These are phyloP conservation scores for Phytophthora fragariaefolia DNA, from an alignment of 352 stramenopile genomes.

Conservation along the genomic window DNA sequence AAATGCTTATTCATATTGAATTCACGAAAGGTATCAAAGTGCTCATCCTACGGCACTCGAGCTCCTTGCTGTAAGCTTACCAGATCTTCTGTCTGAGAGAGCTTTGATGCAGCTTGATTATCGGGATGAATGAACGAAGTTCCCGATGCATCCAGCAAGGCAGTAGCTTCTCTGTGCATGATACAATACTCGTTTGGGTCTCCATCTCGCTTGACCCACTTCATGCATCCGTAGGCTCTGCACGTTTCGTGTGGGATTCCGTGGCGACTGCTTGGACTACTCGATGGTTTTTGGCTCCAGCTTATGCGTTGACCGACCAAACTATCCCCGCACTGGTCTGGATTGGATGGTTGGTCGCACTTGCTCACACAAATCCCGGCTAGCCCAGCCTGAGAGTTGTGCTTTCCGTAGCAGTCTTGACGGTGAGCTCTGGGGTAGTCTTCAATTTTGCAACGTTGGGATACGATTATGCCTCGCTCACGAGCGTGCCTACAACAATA, in stretches of 20 bases:
- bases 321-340: neutral
- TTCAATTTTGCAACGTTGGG: neutral
- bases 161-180: neutral
- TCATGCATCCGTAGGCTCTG: neutral
- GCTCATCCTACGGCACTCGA: neutral
- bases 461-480: neutral
- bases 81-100: neutral
- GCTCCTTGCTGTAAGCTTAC: neutral
- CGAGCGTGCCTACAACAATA: conserved; percentile 13
- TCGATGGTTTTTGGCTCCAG: neutral
- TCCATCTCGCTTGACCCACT: conserved; percentile 3
- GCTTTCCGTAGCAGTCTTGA: neutral
- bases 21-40: too few relatives aligned
- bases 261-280: neutral
- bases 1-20: too few relatives aligned
- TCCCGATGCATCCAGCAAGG: neutral
- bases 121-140: neutral
- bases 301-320: neutral
- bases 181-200: conserved; percentile 1
- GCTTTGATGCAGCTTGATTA: neutral
- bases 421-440: neutral
- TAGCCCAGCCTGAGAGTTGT: neutral
- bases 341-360: neutral
- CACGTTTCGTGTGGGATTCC: neutral
- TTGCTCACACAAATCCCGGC: neutral